phyloP scores from a whole-genome alignment of 495 filamentous ascomycete genomes.

The Aspergillus leporis region DNA sequence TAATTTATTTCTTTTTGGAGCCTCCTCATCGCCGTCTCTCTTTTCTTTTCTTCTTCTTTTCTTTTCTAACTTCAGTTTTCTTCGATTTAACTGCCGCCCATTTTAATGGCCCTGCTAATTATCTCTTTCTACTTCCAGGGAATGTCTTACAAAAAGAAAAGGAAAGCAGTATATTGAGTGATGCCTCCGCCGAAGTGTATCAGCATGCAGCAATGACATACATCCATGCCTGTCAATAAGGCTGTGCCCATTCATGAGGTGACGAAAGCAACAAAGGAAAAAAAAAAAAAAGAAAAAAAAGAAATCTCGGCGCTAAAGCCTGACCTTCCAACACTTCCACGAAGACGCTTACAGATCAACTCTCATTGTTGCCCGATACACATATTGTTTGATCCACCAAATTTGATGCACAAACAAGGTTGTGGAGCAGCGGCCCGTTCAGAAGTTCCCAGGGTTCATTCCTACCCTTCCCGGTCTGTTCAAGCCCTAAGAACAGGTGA shows the following conservation, averaged over 20 bases:
- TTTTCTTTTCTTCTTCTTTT: not conserved
- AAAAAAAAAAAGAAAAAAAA: not conserved
- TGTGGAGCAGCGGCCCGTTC: conserved; percentile 8
- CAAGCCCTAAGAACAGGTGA: not conserved
- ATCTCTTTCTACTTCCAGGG: not conserved
- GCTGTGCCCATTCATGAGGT: not conserved
- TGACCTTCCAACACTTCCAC: not conserved
- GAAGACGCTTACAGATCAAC: not conserved
- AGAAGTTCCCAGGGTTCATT: conserved; percentile 1
- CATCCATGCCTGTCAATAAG: not conserved
- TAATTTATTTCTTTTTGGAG: not conserved
- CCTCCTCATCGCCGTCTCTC: not conserved
- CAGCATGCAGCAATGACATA: not conserved
- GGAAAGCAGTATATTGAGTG: not conserved
- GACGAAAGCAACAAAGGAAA: too few species aligned
- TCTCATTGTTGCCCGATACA: not conserved
- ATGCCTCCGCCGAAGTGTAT: not conserved
- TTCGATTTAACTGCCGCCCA: not conserved
- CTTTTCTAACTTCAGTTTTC: not conserved
- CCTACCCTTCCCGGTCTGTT: not conserved
- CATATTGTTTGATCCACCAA: not conserved
- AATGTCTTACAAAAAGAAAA: not conserved
- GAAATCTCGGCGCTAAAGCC: not conserved
- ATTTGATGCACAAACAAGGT: not conserved
- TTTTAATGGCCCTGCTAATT: not conserved